Conservation (phyloP, 1,284 basidiomycete species). For the Sporisorium reilianum region DNA sequence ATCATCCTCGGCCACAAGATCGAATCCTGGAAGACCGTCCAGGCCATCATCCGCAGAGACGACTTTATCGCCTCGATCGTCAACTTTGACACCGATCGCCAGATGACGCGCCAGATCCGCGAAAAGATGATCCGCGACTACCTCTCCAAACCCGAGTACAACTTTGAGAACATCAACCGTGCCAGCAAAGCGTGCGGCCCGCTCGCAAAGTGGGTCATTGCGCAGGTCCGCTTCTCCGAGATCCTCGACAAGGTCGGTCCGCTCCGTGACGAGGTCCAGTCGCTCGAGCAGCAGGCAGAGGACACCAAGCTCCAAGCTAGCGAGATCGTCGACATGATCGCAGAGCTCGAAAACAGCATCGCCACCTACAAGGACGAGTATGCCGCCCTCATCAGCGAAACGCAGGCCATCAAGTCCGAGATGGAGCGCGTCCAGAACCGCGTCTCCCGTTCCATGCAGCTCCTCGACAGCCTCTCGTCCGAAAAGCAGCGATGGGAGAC, state of each 20-base stretch:
- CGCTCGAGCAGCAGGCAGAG: slow-evolving; percentile 89
- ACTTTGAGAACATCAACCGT: slow-evolving; percentile 93
- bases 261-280: slow-evolving; percentile 92
- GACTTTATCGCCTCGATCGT: slow-evolving; percentile 98
- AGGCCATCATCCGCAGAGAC: slow-evolving; percentile 94
- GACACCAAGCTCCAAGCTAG: slow-evolving; percentile 91
- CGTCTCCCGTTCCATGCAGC: slow-evolving; percentile 95
- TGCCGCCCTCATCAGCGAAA: slow-evolving; percentile 94
- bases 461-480: slow-evolving; percentile 93
- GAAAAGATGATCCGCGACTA: slow-evolving; percentile 95
- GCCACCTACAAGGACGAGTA: slow-evolving; percentile 97
- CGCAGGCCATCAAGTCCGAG: slow-evolving; percentile 94
- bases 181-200: slow-evolving; percentile 98
- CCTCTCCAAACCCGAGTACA: slow-evolving; percentile 89
- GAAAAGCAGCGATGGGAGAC: slow-evolving; percentile 95
- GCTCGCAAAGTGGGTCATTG: slow-evolving; percentile 97
- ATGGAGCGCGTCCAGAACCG: slow-evolving; percentile 98
- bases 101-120: slow-evolving; percentile 89
- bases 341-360: slow-evolving; percentile 92
- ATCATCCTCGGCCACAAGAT: slow-evolving; percentile 97
- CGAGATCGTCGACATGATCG: slow-evolving; percentile 90
- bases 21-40: slow-evolving; percentile 96
- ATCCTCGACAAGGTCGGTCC: slow-evolving; percentile 98
- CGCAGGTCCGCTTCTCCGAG: slow-evolving; percentile 96
- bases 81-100: slow-evolving; percentile 91